Evolutionary conservation across 2,329 filamentous ascomycete genomes (phyloP), one percentile per base, ranked within the genome.

Genomic region (Venturia aucupariae): DNA sequence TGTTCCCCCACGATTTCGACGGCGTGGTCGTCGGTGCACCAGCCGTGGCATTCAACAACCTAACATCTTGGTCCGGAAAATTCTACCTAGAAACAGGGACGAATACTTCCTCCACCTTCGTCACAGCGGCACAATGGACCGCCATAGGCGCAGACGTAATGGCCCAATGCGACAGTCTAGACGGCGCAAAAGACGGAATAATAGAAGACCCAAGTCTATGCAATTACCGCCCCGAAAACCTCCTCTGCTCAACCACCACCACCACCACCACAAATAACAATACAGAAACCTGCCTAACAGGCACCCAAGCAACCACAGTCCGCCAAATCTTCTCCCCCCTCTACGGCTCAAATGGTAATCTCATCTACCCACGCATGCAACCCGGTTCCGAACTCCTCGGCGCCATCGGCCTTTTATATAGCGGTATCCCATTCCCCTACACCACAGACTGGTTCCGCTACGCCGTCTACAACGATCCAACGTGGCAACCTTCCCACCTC

Each of bases 171-270:
- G 81, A 83, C 67, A 69, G 69, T 2, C 71, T 81, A 6, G 81
- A 83, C 67, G 79, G 79, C n/a, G 75, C 76, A 11, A 70, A 72
- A 8, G 81, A 84, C 68, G 78, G 78, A 8, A 77, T 82, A 63
- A 71, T 82, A 38, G 78, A 80, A 67, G 76, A 79, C 67, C 75
- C 79, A 2, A 72, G 72, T 10, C 71, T 75, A n/a, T 81, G 79
- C 71, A 67, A 74, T 30, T 79, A 78, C 68, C 70, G 74, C 41
- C 77, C 78, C n/a, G 72, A 75, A 46, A 70, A 71, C 3, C 71
- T 79, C 17, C 66, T 74, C 38, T 80, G 78, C 48, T 54, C 51
- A 8, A 30, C 13, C 24, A 19, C 38, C n/a, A 60, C 15, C 10
- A 54, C 38, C 32, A 55, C 10, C n/a, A n/a, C 22, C 17, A 57